Evolutionary conservation across 495 filamentous ascomycete genomes (phyloP).

Genomic region (Penicillium coprophilum): DNA sequence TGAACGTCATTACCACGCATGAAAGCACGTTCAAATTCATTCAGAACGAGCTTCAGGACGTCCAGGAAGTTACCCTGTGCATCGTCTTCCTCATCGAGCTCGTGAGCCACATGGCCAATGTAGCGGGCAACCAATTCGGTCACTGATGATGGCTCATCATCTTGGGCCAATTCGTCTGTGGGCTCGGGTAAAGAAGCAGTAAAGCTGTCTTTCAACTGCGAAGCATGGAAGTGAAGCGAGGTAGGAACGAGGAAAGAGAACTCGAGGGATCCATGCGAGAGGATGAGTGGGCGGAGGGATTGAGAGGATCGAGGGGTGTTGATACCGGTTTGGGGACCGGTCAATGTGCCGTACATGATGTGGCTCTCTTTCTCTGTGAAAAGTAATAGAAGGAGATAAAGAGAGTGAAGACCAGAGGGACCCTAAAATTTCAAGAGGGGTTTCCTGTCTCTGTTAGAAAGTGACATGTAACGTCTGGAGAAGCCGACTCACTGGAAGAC

Average conservation of each 20-base stretch:
- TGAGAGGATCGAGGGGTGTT: conserved; percentile 92
- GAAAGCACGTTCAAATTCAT: conserved; percentile 94
- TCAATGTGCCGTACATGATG: conserved; percentile 82
- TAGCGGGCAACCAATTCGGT: conserved; percentile 89
- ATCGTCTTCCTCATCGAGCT: conserved; percentile 89
- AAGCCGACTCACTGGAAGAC: conserved; percentile 4
- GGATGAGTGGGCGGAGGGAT: conserved; percentile 82
- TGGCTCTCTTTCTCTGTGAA: conserved; percentile 18
- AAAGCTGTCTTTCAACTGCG: conserved; percentile 86
- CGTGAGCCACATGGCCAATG: conserved; percentile 79
- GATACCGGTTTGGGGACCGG: conserved; percentile 87
- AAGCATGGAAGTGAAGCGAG: conserved; percentile 90
- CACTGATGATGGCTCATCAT: conserved; percentile 94
- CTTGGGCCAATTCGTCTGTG: conserved; percentile 94
- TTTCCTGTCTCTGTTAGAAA: neutral
- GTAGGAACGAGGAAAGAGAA: conserved; percentile 93
- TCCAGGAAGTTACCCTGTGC: conserved; percentile 79
- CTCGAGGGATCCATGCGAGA: conserved; percentile 91
- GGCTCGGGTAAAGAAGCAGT: conserved; percentile 77
- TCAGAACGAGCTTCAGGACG: conserved; percentile 82
- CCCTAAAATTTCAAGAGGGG: conserved; percentile 2
- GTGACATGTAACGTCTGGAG: neutral
- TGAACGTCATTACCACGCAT: conserved; percentile 96
- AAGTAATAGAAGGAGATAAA: neutral
- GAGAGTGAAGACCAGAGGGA: conserved; percentile 2